A percentile compares a stretch with the other conserved stretches of the same genome.
These are phyloP conservation scores for Agrocybe praecox DNA, from an alignment of 768 basidiomycete species.

Conservation along the genomic window DNA sequence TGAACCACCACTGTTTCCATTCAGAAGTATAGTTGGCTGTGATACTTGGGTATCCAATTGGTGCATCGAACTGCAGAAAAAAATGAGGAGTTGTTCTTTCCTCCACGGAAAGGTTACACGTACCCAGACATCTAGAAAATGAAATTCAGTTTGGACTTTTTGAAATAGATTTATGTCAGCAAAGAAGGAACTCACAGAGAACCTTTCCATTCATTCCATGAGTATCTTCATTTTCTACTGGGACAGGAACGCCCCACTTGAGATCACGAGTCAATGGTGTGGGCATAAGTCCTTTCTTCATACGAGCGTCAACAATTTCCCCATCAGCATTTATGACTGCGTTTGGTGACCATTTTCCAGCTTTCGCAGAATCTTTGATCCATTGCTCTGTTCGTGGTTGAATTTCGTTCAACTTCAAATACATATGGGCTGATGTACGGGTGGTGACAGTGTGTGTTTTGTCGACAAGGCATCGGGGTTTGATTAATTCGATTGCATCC, in stretches of 20 bases:
- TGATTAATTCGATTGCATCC: constrained; percentile 90
- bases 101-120: constrained; percentile 32
- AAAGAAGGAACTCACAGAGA: constrained; percentile 68
- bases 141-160: constrained; percentile 5
- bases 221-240: constrained; percentile 73
- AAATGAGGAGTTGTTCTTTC: background rate
- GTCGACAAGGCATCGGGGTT: constrained; percentile 92
- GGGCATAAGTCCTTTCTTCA: constrained; percentile 83
- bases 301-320: constrained; percentile 84
- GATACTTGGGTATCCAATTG: constrained; percentile 96
- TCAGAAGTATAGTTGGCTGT: constrained; percentile 93
- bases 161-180: background rate
- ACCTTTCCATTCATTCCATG: constrained; percentile 93
- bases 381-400: constrained; percentile 86
- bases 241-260: constrained; percentile 95
- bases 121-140: constrained; percentile 85
- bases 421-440: constrained; percentile 86
- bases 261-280: constrained; percentile 94
- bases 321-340: constrained; percentile 88
- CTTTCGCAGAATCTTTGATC: constrained; percentile 78
- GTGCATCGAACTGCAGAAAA: constrained; percentile 83
- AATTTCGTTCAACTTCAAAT: constrained; percentile 80
- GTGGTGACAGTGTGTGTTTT: constrained; percentile 78
- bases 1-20: constrained; percentile 98
- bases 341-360: constrained; percentile 92